Percentiles rank a stretch among this genome's conserved stretches.
These are phyloP conservation scores for Ustilago loliicola DNA, from an alignment of 1,284 basidiomycete genomes.

Conservation along the genomic window DNA sequence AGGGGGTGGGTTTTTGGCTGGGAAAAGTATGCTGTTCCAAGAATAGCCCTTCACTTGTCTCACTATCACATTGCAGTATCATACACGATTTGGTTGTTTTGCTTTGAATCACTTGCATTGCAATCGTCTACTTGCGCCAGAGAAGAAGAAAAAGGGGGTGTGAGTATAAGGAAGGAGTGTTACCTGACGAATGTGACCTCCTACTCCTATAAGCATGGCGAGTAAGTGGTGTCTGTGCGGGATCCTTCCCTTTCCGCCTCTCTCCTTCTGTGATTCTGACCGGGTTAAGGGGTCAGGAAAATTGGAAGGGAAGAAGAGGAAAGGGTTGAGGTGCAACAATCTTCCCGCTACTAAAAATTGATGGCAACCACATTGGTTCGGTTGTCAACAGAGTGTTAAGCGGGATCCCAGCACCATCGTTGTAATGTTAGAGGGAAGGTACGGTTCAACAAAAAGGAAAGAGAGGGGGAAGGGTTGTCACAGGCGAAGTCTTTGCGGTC, in stretches of 20 bases:
- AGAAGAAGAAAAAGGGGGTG: constrained; percentile 4
- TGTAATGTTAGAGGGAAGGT: neutral
- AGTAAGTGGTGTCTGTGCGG: constrained; percentile 53
- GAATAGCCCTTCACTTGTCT: constrained; percentile 19
- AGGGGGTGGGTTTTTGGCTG: constrained; percentile 43
- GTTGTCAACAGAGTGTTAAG: constrained; percentile 61
- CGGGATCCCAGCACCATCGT: too few species aligned
- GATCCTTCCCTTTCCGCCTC: constrained; percentile 14
- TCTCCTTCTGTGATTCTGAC: too few species aligned
- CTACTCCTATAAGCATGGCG: constrained; percentile 27
- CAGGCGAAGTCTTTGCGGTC: neutral
- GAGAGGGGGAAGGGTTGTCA: neutral
- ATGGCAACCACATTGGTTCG: constrained; percentile 59
- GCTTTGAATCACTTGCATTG: neutral
- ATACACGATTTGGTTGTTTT: neutral
- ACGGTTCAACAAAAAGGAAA: neutral
- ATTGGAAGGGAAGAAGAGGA: neutral
- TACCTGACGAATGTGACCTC: constrained; percentile 54
- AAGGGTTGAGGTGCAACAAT: constrained; percentile 22
- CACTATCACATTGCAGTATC: neutral
- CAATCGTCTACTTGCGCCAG: too few species aligned
- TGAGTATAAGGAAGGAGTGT: constrained; percentile 15
- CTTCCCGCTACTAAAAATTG: constrained; percentile 60
- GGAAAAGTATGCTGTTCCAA: constrained; percentile 50
- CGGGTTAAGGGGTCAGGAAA: too few species aligned